Base-by-base conservation (phyloP, 352 stramenopile genomes). In the Phytophthora pini region DNA sequence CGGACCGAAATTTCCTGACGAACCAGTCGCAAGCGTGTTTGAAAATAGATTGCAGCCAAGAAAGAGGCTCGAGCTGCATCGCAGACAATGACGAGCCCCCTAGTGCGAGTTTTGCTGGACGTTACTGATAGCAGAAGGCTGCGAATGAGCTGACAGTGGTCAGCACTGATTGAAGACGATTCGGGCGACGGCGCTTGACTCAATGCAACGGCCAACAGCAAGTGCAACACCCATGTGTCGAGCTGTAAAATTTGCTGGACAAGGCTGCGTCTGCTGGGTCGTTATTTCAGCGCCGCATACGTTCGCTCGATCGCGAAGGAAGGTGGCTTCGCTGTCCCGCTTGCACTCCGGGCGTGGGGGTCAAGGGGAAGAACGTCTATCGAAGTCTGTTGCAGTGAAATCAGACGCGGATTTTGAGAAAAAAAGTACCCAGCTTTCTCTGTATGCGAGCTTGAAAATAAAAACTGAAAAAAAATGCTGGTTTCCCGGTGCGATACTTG, bases 401-500 rank as follows among this genome's bases (percentile, higher is more conserved):
- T 70, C 61, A 61, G 54, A 57, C 50, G 36, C 6, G 45, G 39
- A 27, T 41, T 52, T 68, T 47, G 45, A 27, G 61, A 69, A 55
- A 69, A 55, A 61, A 68, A 56, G 39, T 56, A 56, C 17, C 29
- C 26, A 38, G 34, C 34, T 45, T 56, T 26, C 24, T 26, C 26
- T 22, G 27, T 17, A 36, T 54, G 47, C 44, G 40, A 49, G 36
- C 46, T 57, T 67, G 11, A 31, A 40, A 52, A 29, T 29, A 6
- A 32, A 32, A 6, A 32, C 29, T 26, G 24, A 26, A 26, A 26
- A 26, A 41, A 41, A 41, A 41, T 17, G 0, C 4, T 32, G 45
- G 4, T 61, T 68, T 68, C 52, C 51, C 60, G 43, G 44, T 68
- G 60, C 60, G 52, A 56, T 64, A 47, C 34, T 65, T 26, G 34